phyloP scores from a whole-genome alignment of 2,329 filamentous ascomycete species.

The Trichophaea hybrida region DNA sequence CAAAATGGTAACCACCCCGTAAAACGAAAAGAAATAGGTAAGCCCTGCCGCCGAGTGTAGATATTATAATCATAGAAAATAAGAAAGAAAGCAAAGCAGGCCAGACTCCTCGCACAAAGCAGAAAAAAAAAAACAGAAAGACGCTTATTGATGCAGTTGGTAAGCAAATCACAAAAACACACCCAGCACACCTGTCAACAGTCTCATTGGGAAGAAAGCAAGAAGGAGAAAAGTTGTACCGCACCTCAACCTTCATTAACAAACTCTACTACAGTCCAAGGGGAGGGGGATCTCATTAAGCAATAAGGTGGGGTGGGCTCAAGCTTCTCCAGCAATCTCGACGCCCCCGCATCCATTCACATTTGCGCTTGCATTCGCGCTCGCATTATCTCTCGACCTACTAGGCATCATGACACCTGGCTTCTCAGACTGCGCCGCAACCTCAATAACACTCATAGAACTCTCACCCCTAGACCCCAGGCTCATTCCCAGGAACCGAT shows the following conservation, averaged over 20 bases:
- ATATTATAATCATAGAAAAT: background rate
- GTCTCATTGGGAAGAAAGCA: background rate
- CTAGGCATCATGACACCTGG: constrained; percentile 71
- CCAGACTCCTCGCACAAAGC: background rate
- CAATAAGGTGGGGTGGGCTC: background rate
- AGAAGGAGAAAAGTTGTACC: background rate
- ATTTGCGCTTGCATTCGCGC: constrained; percentile 23
- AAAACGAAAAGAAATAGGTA: too few species aligned
- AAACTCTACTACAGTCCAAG: background rate
- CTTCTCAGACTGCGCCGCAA: constrained; percentile 67
- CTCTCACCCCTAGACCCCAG: constrained; percentile 56
- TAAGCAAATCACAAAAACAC: too few species aligned
- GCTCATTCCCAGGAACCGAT: constrained; percentile 54
- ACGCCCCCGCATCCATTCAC: background rate
- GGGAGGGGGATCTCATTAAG: background rate
- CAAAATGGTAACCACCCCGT: too few species aligned
- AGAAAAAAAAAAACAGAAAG: background rate
- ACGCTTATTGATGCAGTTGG: too few species aligned
- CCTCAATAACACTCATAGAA: constrained; percentile 59
- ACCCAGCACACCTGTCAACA: background rate
- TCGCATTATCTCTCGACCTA: constrained; percentile 32
- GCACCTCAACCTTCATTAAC: background rate
- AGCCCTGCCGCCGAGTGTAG: too few species aligned
- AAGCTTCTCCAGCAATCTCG: background rate
- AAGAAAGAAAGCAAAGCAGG: background rate